A percentile compares a stretch with the other conserved stretches of the same genome.
These are phyloP conservation scores for Sphagnurus paluster DNA, from an alignment of 1,284 basidiomycete genomes.

Conservation along the genomic window DNA sequence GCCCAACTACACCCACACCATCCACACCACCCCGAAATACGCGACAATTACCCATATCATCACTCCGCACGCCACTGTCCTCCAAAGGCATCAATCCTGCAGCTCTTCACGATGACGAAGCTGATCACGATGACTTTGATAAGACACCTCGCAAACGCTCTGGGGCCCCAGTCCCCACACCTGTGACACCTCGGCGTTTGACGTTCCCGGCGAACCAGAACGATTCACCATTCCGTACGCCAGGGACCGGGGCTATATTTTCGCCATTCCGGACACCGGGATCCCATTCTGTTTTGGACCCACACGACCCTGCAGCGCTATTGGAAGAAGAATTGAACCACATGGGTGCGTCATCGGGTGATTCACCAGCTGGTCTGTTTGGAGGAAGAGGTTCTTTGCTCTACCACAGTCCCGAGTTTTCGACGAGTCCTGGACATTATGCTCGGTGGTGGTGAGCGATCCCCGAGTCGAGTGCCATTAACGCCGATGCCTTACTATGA, in stretches of 20 bases:
- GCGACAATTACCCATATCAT: constrained; percentile 47
- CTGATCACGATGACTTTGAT: constrained; percentile 32
- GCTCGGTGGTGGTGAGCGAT: constrained; percentile 51
- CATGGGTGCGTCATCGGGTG: constrained; percentile 42
- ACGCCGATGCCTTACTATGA: no score
- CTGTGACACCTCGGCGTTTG: constrained; percentile 59
- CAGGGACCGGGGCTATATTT: constrained; percentile 29
- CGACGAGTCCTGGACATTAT: constrained; percentile 45
- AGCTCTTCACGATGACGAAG: constrained; percentile 14
- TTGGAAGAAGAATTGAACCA: constrained; percentile 66
- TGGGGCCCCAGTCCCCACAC: constrained; percentile 31
- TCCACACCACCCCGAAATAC: constrained; percentile 40
- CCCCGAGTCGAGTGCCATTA: no score
- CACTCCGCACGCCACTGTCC: constrained; percentile 63
- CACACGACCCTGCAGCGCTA: constrained; percentile 62
- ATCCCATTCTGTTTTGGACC: constrained; percentile 55
- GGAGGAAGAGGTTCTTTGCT: constrained; percentile 47
- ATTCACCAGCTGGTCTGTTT: constrained; percentile 62
- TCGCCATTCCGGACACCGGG: constrained; percentile 65
- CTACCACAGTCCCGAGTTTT: constrained; percentile 60
- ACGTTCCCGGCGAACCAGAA: constrained; percentile 42
- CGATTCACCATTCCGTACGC: constrained; percentile 60
- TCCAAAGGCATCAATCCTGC: constrained; percentile 56
- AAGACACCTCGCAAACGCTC: constrained; percentile 56
- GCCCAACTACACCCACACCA: constrained; percentile 32